Evolutionary conservation across 306 rosid genomes (phyloP).

Genomic region (Pterocarpus santalinus): DNA sequence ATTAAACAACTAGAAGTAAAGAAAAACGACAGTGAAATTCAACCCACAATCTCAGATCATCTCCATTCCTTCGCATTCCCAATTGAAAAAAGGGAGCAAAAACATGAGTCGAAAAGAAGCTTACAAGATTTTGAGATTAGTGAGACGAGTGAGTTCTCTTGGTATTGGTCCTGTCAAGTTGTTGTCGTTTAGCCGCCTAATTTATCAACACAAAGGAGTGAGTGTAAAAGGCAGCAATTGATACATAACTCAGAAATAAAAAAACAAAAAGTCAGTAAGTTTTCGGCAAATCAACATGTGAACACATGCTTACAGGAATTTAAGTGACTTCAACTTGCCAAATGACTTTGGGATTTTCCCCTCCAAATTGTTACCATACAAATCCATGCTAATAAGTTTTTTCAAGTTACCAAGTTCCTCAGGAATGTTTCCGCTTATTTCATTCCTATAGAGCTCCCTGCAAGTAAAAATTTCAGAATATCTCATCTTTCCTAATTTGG

Average conservation of each 20-base stretch:
- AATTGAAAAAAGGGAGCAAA: neutral
- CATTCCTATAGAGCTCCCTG: conserved; percentile 94
- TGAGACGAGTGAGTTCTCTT: conserved; percentile 76
- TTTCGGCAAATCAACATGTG: conserved; percentile 32
- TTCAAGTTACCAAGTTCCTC: conserved; percentile 76
- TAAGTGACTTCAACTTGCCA: conserved; percentile 82
- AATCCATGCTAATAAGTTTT: conserved; percentile 85
- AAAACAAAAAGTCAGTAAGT: neutral
- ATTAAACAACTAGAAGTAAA: neutral
- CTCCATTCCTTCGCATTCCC: conserved; percentile 3
- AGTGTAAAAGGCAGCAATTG: conserved; percentile 21
- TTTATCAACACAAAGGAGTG: conserved; percentile 30
- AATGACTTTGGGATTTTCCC: conserved; percentile 86
- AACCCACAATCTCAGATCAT: neutral
- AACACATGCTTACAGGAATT: conserved; percentile 73
- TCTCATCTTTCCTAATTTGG: conserved; percentile 1
- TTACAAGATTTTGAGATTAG: conserved; percentile 85
- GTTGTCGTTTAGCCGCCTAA: conserved; percentile 82
- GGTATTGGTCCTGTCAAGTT: conserved; percentile 87
- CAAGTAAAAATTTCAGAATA: conserved; percentile 47
- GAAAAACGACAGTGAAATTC: neutral
- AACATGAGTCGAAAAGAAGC: conserved; percentile 45
- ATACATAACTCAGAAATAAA: conserved; percentile 24
- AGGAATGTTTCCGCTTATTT: conserved; percentile 79
- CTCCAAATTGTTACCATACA: conserved; percentile 81